Evolutionary conservation across 1,284 basidiomycete species (phyloP), one percentile per base, ranked within the genome.

Genomic region (Tremellales sp.): DNA sequence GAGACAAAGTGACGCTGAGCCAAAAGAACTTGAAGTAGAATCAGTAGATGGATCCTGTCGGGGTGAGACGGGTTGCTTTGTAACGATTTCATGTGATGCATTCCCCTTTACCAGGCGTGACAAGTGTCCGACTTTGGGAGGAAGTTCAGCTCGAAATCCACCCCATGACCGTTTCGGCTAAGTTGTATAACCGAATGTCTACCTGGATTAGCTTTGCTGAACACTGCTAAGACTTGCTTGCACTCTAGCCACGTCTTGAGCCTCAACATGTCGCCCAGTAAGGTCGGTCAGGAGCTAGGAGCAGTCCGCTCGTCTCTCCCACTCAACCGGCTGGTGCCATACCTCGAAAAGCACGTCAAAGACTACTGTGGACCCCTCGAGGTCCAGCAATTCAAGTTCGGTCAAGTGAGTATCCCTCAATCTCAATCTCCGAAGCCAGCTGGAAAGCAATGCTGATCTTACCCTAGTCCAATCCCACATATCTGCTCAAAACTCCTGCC

Each of bases 381-480:
- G 19, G 82, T 94, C 24, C 87, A 93, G 76, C 93, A 97, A 73
- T 97, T 97, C 78, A 88, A 88, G 87, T 89, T 86, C 70, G 87
- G 87, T 36, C 87, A 89, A 46, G 64, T 84, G 84, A 51, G 54
- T 33, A 12, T 29, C 22, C 3, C 8, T 17, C 27, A 40, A 40
- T 31, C 33, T 24, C 7, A 36, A 8, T 21, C 21, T 40, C 15
- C n/a, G 24, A 17, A 46, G n/a, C 19, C 17, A 19, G n/a, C n/a
- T n/a, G n/a, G n/a, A n/a, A n/a, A n/a, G n/a, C n/a, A n/a, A n/a
- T n/a, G 41, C 37, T 51, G 49, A 37, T 41, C 52, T 42, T n/a
- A n/a, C n/a, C n/a, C n/a, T 54, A 89, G 87, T 93, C 89, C 12
- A 97, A 97, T 67, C 93, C 93, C 0, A 97, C 93, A 0, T 97